Percentiles rank a stretch among this genome's conserved stretches.
Evolutionary conservation across 2,329 filamentous ascomycete genomes (phyloP).

Genomic region (Cordyceps cicadae): DNA sequence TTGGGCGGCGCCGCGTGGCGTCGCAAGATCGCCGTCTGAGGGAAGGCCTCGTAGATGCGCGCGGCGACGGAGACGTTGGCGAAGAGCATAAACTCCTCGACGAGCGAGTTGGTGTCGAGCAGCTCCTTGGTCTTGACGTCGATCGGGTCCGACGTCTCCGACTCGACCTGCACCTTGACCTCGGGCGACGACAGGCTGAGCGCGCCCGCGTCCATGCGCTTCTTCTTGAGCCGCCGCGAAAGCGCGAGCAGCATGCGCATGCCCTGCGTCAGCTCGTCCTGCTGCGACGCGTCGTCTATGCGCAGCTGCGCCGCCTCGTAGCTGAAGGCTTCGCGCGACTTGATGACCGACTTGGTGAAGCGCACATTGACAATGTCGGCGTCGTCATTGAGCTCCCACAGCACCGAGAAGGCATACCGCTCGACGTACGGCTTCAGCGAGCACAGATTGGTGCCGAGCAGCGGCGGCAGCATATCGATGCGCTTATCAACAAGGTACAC

Average conservation of each 20-base stretch:
- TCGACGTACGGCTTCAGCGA: constrained; percentile 98
- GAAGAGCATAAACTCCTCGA: constrained; percentile 98
- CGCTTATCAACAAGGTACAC: constrained; percentile 98
- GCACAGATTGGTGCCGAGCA: constrained; percentile 91
- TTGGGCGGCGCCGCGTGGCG: constrained; percentile 88
- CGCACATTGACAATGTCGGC: constrained; percentile 78
- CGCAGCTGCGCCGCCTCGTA: constrained; percentile 93
- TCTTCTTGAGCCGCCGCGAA: constrained; percentile 87
- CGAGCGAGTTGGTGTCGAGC: constrained; percentile 91
- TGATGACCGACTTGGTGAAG: constrained; percentile 97
- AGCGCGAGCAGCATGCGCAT: constrained; percentile 82
- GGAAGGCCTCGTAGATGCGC: constrained; percentile 85
- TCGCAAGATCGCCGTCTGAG: constrained; percentile 87
- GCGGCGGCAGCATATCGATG: constrained; percentile 97
- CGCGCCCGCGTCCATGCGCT: constrained; percentile 92
- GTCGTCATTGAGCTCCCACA: constrained; percentile 81
- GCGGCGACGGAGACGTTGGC: constrained; percentile 91
- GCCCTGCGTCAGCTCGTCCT: constrained; percentile 80
- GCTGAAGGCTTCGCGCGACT: constrained; percentile 91
- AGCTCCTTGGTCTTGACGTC: constrained; percentile 94
- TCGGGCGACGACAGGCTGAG: constrained; percentile 96
- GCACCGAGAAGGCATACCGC: constrained; percentile 73
- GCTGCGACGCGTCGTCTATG: constrained; percentile 81
- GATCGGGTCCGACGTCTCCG: constrained; percentile 89
- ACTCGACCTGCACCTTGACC: constrained; percentile 90